phyloP scores from a whole-genome alignment of 2,329 filamentous ascomycete species.

The Colletotrichum chlorophyti region DNA sequence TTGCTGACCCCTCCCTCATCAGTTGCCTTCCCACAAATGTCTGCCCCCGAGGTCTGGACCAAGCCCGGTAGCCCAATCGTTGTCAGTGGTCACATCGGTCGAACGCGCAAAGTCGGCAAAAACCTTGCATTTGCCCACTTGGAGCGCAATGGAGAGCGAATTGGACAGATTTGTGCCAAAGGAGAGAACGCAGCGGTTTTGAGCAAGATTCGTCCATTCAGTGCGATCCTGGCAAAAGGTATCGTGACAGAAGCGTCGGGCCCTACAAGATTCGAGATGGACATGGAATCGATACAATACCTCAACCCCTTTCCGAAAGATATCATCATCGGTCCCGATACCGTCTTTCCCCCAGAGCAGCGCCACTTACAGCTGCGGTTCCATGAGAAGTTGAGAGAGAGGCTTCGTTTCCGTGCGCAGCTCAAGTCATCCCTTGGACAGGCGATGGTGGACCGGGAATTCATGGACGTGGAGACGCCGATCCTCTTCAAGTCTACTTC shows the following conservation, averaged over 20 bases:
- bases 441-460: constrained; percentile 62
- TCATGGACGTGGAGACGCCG: constrained; percentile 88
- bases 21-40: constrained; percentile 40
- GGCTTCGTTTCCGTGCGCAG: constrained; percentile 74
- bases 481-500: constrained; percentile 97
- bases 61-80: constrained; percentile 50
- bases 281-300: constrained; percentile 65
- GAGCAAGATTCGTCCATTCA: constrained; percentile 54
- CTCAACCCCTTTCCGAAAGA: constrained; percentile 79
- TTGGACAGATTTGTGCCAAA: constrained; percentile 54
- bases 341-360: constrained; percentile 75
- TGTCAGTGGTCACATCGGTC: constrained; percentile 76
- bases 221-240: constrained; percentile 59
- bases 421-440: constrained; percentile 60
- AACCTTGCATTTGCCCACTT: constrained; percentile 74
- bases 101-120: constrained; percentile 70
- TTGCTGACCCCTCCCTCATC: not conserved
- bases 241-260: constrained; percentile 13
- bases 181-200: constrained; percentile 47
- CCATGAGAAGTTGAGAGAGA: constrained; percentile 68
- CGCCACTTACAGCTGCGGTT: constrained; percentile 88
- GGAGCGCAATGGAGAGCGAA: constrained; percentile 40
- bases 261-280: constrained; percentile 58
- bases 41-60: constrained; percentile 32
- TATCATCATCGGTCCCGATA: constrained; percentile 77